Conservation (phyloP, 2,329 filamentous ascomycete genomes). For the Fusarium sp. region DNA sequence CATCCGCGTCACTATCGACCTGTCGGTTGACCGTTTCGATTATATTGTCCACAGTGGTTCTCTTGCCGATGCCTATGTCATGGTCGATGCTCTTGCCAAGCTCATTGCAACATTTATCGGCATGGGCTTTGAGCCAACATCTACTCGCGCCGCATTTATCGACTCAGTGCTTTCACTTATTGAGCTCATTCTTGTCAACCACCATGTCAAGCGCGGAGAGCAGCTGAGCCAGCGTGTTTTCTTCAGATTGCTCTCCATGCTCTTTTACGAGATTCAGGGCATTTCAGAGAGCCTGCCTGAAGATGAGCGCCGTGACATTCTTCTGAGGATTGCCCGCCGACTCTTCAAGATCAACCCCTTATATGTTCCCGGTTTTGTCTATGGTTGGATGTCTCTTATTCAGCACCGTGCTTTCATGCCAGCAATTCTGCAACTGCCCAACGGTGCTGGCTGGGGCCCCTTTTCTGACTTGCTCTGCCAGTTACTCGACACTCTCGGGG, state of each 20-base stretch:
- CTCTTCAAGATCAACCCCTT: constrained; percentile 80
- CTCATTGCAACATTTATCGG: constrained; percentile 81
- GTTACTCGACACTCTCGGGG: constrained; percentile 79
- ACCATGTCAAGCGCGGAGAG: constrained; percentile 84
- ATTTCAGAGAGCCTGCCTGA: constrained; percentile 69
- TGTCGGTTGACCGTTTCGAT: constrained; percentile 82
- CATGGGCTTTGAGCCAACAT: constrained; percentile 73
- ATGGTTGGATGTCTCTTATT: constrained; percentile 85
- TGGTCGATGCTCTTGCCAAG: constrained; percentile 85
- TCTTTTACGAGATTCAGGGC: constrained; percentile 79
- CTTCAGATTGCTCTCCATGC: constrained; percentile 86
- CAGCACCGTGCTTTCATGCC: constrained; percentile 89
- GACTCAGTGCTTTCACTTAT: constrained; percentile 83
- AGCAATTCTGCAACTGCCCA: constrained; percentile 75
- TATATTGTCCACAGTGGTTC: constrained; percentile 72
- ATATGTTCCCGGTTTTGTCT: constrained; percentile 84
- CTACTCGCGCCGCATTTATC: constrained; percentile 76
- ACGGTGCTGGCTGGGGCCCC: constrained; percentile 78
- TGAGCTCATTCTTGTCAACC: constrained; percentile 84
- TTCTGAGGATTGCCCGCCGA: constrained; percentile 76
- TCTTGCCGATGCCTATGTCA: constrained; percentile 65
- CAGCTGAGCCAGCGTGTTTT: constrained; percentile 89
- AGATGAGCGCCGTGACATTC: constrained; percentile 74
- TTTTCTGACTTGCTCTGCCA: constrained; percentile 80
- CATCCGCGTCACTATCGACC: constrained; percentile 82